Base-by-base conservation (phyloP, 1,139 yeast genomes). In the Yamadazyma blattariae region DNA sequence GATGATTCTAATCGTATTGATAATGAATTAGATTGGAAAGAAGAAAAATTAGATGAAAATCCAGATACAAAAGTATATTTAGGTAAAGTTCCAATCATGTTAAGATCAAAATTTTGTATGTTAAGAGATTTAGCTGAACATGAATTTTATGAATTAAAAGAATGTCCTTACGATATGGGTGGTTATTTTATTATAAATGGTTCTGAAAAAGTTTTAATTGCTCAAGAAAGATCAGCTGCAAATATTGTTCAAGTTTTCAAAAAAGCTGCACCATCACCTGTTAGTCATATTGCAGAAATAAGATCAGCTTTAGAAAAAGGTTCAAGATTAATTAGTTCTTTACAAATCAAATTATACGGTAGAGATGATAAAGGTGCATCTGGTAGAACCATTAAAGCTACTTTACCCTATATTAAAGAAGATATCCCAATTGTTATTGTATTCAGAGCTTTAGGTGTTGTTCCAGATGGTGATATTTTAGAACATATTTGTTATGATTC, bases 111-210 rank as follows among this genome's bases (percentile, higher is more conserved):
- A 67, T 92, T 89, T 58, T 94, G 99, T 77, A 82, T 90, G 73
- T 74, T 94, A 52, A 77, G 90, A 53, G 96, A 88, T 44, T 76
- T 92, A 49, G 82, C 88, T n/a, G 98, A 92, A 52, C 90, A 87
- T 49, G 98, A 92, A 61, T 78, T 90, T 54, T 92, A 89, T 62
- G 95, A 90, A 53, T 77, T 92, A 56, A 90, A 92, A 63, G 99
- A 92, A 65, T 92, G 99, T 67, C 98, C 98, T 21, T 92, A 87
- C 62, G 99, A 92, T 73, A 92, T 89, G 92, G 99, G 99, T 61
- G 99, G 99, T 44, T 92, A 92, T 64, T 92, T 92, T 57, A 94
- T 92, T 51, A 92, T 92, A 56, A 92, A 92, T 67, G 99, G 99
- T 52, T 89, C 97, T 18, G 99, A 92, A 63, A 92, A 92, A 64